These are phyloP conservation scores for Kazachstania martiniae DNA, from an alignment of 805 yeast genomes.

Conservation along the genomic window DNA sequence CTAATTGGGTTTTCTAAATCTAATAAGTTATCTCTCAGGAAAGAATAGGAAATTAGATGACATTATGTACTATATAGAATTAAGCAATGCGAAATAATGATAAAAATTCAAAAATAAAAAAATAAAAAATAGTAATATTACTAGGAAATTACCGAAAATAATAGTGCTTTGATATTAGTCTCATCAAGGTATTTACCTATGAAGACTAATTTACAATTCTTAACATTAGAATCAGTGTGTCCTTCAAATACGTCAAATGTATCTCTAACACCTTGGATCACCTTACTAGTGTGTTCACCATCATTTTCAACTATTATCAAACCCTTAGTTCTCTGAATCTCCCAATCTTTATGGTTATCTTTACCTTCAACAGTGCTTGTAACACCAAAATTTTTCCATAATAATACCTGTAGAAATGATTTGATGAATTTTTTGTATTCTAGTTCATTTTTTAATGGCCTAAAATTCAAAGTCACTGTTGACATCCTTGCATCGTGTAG, in stretches of 20 bases:
- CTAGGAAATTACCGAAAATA: no score
- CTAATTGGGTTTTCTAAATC: no score
- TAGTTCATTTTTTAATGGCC: conserved; percentile 24
- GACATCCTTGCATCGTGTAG: conserved; percentile 44
- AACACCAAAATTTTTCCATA: conserved; percentile 57
- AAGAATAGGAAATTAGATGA: no score
- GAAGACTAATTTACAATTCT: conserved; percentile 50
- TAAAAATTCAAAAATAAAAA: no score
- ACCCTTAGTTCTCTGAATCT: conserved; percentile 79
- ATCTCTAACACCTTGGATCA: conserved; percentile 87
- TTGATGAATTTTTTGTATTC: conserved; percentile 40
- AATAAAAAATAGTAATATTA: no score
- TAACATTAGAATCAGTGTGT: conserved; percentile 15
- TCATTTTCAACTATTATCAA: conserved; percentile 36
- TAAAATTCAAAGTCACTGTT: conserved; percentile 41
- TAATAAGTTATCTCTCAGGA: no score
- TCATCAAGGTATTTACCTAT: conserved; percentile 57
- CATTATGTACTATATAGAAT: no score
- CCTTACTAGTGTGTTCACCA: conserved; percentile 31
- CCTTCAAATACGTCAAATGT: conserved; percentile 69
- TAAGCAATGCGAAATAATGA: no score
- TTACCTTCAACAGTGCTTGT: conserved; percentile 14
- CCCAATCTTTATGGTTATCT: no score
- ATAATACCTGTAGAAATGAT: conserved; percentile 50
- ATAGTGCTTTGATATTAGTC: no score